Evolutionary conservation across 441 rosid species (phyloP).

Genomic region (Erysimum cheiri): DNA sequence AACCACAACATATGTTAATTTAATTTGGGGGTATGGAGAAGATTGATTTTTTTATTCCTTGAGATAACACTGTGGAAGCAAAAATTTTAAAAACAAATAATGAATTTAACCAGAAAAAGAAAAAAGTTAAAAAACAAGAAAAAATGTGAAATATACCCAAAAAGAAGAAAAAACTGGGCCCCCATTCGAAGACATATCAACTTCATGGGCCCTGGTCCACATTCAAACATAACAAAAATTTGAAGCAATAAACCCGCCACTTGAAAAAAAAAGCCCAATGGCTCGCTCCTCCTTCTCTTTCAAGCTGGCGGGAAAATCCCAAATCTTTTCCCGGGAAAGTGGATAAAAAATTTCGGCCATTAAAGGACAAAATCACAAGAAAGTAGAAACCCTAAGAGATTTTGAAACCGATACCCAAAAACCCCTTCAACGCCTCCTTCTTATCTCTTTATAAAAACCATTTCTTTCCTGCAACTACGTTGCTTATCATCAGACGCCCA

Average conservation of each 20-base stretch:
- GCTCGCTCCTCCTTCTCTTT: neutral
- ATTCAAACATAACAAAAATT: slow-evolving; percentile 7
- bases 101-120: too few species aligned
- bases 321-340: slow-evolving; percentile 36
- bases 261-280: slow-evolving; percentile 20
- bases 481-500: neutral
- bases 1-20: too few species aligned
- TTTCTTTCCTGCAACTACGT: neutral
- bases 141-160: too few species aligned
- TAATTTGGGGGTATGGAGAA: too few species aligned
- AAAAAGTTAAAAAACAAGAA: too few species aligned
- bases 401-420: slow-evolving; percentile 18
- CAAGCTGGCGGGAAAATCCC: slow-evolving; percentile 38
- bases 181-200: neutral
- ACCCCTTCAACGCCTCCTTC: slow-evolving; percentile 17
- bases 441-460: slow-evolving; percentile 26
- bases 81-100: too few species aligned
- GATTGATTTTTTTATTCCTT: too few species aligned
- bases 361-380: slow-evolving; percentile 37
- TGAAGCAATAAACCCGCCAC: slow-evolving; percentile 25
- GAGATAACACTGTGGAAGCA: too few species aligned
- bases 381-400: slow-evolving; percentile 26
- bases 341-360: slow-evolving; percentile 25
- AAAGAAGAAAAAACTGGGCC: slow-evolving; percentile 10
- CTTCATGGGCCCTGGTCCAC: slow-evolving; percentile 34